Conservation (phyloP, 371 early-diverging fungal species). For the Nosema bombycis region DNA sequence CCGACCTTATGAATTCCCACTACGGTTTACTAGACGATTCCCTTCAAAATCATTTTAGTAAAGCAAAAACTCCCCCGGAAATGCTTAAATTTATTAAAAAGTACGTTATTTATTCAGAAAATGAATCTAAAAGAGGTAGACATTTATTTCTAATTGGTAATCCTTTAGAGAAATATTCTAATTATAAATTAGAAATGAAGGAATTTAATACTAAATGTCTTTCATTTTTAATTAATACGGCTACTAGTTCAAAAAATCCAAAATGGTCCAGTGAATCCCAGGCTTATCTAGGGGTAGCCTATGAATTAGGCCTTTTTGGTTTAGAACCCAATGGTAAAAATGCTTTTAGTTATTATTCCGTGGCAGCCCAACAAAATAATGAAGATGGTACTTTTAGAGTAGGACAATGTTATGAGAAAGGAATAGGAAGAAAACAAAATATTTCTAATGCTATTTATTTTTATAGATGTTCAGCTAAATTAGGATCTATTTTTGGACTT, state of each 20-base stretch:
- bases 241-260: constrained; percentile 57
- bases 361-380: constrained; percentile 58
- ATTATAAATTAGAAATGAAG: constrained; percentile 9
- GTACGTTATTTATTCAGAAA: constrained; percentile 43
- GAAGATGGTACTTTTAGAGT: constrained; percentile 63
- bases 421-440: constrained; percentile 49
- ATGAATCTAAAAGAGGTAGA: constrained; percentile 20
- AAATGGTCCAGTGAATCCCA: constrained; percentile 62
- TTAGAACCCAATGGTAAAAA: constrained; percentile 34
- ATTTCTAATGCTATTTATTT: constrained; percentile 58
- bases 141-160: constrained; percentile 18
- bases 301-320: constrained; percentile 56
- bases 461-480: constrained; percentile 65
- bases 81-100: constrained; percentile 46
- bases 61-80: background rate
- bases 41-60: background rate
- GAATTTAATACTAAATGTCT: constrained; percentile 45
- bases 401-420: constrained; percentile 65
- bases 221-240: constrained; percentile 29
- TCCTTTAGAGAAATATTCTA: constrained; percentile 5
- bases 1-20: background rate
- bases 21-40: background rate
- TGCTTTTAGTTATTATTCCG: constrained; percentile 61
- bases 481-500: constrained; percentile 61
- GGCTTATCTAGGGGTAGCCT: constrained; percentile 37